Evolutionary conservation across 2,329 filamentous ascomycete genomes (phyloP).

Genomic region (Cephalotrichum gorgonifer): DNA sequence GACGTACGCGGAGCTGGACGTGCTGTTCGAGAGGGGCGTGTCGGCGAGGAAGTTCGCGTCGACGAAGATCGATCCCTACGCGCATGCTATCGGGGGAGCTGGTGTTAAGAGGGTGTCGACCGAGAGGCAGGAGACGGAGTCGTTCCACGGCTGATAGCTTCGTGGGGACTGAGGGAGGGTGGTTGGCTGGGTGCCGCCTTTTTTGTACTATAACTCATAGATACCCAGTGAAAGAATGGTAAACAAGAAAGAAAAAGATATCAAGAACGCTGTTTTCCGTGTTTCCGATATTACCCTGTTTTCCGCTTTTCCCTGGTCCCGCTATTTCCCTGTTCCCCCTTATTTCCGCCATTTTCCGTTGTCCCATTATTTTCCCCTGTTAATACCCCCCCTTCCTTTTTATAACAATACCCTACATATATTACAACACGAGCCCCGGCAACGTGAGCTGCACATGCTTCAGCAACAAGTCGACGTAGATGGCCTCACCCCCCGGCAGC

Average conservation of each 20-base stretch:
- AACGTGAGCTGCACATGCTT: constrained; percentile 27
- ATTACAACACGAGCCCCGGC: constrained; percentile 9
- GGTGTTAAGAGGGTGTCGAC: not conserved
- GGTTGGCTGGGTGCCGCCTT: no score
- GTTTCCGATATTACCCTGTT: no score
- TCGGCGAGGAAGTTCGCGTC: not conserved
- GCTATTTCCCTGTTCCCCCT: no score
- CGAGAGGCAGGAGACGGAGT: not conserved
- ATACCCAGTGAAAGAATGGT: no score
- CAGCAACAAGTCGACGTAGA: constrained; percentile 26
- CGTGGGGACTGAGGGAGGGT: no score
- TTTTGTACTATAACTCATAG: no score
- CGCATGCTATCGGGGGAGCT: not conserved
- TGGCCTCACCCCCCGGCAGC: constrained; percentile 24
- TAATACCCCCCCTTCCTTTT: not conserved
- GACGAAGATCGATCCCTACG: not conserved
- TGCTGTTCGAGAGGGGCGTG: not conserved
- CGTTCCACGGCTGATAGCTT: no score
- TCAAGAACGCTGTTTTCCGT: no score
- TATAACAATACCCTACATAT: not conserved
- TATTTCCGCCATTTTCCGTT: no score
- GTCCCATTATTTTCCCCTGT: no score
- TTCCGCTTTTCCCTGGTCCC: no score
- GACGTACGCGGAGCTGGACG: constrained; percentile 12
- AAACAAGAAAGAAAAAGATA: no score